A percentile compares a stretch with the other conserved stretches of the same genome.
phyloP scores from a whole-genome alignment of 257 asterid species.

The Solanum lignicaule region DNA sequence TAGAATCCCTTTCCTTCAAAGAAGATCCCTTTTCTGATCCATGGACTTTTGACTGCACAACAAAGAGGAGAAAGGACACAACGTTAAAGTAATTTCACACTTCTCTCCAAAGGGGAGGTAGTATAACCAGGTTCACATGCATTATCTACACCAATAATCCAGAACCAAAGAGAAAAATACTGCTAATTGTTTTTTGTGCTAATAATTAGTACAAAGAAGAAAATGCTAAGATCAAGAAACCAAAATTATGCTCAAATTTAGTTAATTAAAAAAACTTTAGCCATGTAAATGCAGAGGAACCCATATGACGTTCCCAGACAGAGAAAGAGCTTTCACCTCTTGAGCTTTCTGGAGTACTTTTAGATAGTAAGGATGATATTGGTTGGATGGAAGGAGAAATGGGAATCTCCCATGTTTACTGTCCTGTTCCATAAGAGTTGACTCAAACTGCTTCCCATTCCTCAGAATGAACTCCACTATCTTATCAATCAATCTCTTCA shows the following conservation, averaged over 20 bases:
- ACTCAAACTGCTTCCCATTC: conserved; percentile 83
- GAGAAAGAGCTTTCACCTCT: conserved; percentile 42
- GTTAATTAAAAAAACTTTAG: neutral
- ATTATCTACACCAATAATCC: neutral
- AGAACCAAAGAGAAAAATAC: neutral
- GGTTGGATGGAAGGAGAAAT: conserved; percentile 74
- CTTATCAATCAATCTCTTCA: conserved; percentile 63
- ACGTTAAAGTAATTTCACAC: neutral
- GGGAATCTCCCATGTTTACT: conserved; percentile 58
- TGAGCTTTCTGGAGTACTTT: conserved; percentile 51
- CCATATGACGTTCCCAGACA: neutral
- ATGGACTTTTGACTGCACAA: conserved; percentile 51
- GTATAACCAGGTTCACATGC: neutral
- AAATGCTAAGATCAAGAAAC: neutral
- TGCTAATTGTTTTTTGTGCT: neutral
- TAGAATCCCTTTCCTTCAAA: conserved; percentile 19
- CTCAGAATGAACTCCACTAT: conserved; percentile 63
- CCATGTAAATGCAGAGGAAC: neutral
- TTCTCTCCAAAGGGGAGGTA: neutral
- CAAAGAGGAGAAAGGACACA: neutral
- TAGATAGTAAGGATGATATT: conserved; percentile 68
- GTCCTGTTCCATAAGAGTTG: conserved; percentile 72
- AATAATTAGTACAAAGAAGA: neutral
- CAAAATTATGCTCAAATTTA: neutral
- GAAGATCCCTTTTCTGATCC: conserved; percentile 26